phyloP scores from a whole-genome alignment of 768 basidiomycete genomes.

The Boletus reticuloceps region DNA sequence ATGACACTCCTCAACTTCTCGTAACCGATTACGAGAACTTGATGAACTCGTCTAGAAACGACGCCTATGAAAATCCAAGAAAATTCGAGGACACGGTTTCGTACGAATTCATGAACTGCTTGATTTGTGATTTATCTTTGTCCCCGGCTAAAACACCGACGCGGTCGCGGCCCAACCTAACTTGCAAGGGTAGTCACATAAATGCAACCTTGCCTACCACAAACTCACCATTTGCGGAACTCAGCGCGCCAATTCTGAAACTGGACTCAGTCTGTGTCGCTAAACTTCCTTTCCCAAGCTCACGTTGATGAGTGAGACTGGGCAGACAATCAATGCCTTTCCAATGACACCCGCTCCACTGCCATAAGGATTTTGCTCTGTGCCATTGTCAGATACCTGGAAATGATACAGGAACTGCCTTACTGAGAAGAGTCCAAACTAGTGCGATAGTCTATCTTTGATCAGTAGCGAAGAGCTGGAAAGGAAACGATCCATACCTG shows the following conservation, averaged over 20 bases:
- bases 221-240: slow-evolving; percentile 87
- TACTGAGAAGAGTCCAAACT: slow-evolving; percentile 90
- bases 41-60: slow-evolving; percentile 58
- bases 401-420: slow-evolving; percentile 24
- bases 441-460: slow-evolving; percentile 70
- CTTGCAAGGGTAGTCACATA: neutral
- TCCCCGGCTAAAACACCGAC: slow-evolving; percentile 60
- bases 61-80: neutral
- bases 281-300: slow-evolving; percentile 19
- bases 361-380: slow-evolving; percentile 84
- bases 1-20: slow-evolving; percentile 83
- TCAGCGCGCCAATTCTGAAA: slow-evolving; percentile 91
- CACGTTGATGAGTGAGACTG: slow-evolving; percentile 85
- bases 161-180: slow-evolving; percentile 55
- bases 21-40: slow-evolving; percentile 93
- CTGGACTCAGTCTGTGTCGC: neutral
- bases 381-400: neutral
- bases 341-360: slow-evolving; percentile 53
- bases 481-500: slow-evolving; percentile 44
- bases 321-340: slow-evolving; percentile 91
- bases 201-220: neutral
- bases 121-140: slow-evolving; percentile 53
- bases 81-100: slow-evolving; percentile 21
- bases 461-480: slow-evolving; percentile 9
- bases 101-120: slow-evolving; percentile 74